Conservation (phyloP, 495 filamentous ascomycete genomes). For the Evernia prunastri region DNA sequence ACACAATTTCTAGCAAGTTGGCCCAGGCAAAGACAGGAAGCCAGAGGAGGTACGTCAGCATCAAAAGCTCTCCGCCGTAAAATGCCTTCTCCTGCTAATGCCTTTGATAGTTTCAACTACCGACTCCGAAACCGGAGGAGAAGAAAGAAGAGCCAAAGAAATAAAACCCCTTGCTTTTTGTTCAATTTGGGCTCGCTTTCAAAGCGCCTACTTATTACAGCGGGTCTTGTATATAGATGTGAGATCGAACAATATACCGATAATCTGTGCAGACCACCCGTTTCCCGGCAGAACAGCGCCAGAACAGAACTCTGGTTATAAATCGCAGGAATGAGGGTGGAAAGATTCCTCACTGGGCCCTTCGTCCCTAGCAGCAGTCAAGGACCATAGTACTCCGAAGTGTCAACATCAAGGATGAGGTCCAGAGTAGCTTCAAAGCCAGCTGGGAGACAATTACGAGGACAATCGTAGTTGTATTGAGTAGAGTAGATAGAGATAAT, state of each 20-base stretch:
- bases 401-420: conserved; percentile 39
- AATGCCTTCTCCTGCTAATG: background rate
- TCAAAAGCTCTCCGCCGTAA: conserved; percentile 19
- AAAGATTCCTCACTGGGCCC: conserved; percentile 35
- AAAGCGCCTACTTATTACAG: background rate
- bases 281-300: conserved; percentile 52
- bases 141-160: conserved; percentile 90
- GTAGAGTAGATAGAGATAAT: conserved; percentile 15
- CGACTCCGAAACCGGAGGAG: conserved; percentile 88
- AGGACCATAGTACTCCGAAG: conserved; percentile 31
- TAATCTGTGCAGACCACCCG: too few relatives aligned
- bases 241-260: background rate
- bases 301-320: conserved; percentile 44
- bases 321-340: conserved; percentile 45
- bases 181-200: background rate
- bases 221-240: conserved; percentile 6
- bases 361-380: conserved; percentile 38
- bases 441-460: conserved; percentile 39
- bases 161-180: too few relatives aligned
- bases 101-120: conserved; percentile 67
- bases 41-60: conserved; percentile 58
- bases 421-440: conserved; percentile 41
- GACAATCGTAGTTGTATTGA: conserved; percentile 29
- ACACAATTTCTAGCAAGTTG: conserved; percentile 62
- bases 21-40: conserved; percentile 67